Base-by-base conservation (phyloP, 495 filamentous ascomycete genomes). In the Hypoxylon trugodes region DNA sequence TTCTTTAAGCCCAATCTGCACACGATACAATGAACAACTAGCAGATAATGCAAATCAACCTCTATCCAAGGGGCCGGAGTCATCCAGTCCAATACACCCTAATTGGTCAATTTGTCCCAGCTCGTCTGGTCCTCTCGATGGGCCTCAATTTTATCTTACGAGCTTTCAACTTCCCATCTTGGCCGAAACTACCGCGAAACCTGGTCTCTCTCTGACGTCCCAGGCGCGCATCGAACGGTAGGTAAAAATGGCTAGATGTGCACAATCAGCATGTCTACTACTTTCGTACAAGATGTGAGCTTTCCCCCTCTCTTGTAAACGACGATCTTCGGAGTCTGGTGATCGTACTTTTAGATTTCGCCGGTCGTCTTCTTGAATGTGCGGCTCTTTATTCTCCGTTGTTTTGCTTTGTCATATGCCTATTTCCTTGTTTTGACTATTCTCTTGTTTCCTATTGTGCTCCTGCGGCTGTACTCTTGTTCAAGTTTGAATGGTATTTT, bases 261-360 rank as follows among this genome's bases (percentile, higher is more conserved):
- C 51, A 15, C 42, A 30, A 61, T 61, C 18, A 36, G 18, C 32
- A 42, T 32, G 37, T 32, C 54, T 4, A 8, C 9, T 25, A 3
- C 33, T 54, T 58, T 42, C 36, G 26, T 72, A 72, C 69, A 72
- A 72, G 69, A 72, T 65, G 69, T 40, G 18, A 21, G 28, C 22
- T 25, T 32, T 28, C 57, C 43, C 63, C 58, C 40, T 12, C 32
- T 37, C 19, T 45, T 54, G 22, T 35, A 15, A 32, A 51, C 57
- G 32, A 65, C 41, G 59, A 70, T 65, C 60, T 63, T 68, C 52
- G 19, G n/a, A 60, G 30, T 6, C 13, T 32, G 48, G 36, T 64
- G 21, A 52, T 66, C 25, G 25, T 66, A 40, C 18, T 48, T 68
- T 57, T 47, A 53, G 61, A 59, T 64, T 46, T 65, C 46, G 64